A percentile compares a stretch with the other conserved stretches of the same genome.
Evolutionary conservation across 2,329 filamentous ascomycete genomes (phyloP).

Genomic region (Cryphonectria nitschkei): DNA sequence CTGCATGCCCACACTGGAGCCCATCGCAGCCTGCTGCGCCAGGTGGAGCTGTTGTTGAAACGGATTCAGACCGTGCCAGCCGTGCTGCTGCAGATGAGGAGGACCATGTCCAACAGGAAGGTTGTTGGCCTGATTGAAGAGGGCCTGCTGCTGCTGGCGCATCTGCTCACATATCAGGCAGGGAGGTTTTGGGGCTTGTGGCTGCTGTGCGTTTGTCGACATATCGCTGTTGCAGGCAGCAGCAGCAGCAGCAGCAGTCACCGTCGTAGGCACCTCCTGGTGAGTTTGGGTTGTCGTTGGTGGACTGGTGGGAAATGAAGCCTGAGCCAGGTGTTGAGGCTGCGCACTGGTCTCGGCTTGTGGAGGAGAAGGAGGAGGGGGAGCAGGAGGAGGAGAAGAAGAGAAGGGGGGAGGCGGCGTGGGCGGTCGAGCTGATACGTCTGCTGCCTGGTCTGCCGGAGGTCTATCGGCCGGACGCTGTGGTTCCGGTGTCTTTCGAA

Average conservation of each 20-base stretch:
- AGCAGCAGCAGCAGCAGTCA: not conserved
- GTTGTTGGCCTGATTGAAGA: conserved; percentile 34
- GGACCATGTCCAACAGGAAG: conserved; percentile 29
- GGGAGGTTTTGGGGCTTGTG: conserved; percentile 33
- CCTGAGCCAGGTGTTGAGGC: not conserved
- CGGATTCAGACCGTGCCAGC: conserved; percentile 21
- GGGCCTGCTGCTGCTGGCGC: conserved; percentile 36
- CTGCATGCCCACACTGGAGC: conserved; percentile 15
- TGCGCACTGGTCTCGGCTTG: conserved; percentile 3
- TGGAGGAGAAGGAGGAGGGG: not conserved
- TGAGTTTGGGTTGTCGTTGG: not conserved
- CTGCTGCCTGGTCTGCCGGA: not conserved
- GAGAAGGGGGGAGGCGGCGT: not conserved
- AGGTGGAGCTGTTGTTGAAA: conserved; percentile 20
- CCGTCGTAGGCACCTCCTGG: not conserved
- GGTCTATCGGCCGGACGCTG: not conserved
- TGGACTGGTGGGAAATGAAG: not conserved
- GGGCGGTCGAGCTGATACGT: not conserved
- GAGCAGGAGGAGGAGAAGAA: not conserved
- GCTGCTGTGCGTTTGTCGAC: conserved; percentile 12
- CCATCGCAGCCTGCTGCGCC: conserved; percentile 3
- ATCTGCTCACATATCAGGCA: conserved; percentile 38
- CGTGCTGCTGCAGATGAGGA: conserved; percentile 22
- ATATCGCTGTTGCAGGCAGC: not conserved
- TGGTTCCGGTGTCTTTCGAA: not conserved